Evolutionary conservation across 108 stramenopile species (phyloP).

Genomic region (Aurantiochytrium sp.): DNA sequence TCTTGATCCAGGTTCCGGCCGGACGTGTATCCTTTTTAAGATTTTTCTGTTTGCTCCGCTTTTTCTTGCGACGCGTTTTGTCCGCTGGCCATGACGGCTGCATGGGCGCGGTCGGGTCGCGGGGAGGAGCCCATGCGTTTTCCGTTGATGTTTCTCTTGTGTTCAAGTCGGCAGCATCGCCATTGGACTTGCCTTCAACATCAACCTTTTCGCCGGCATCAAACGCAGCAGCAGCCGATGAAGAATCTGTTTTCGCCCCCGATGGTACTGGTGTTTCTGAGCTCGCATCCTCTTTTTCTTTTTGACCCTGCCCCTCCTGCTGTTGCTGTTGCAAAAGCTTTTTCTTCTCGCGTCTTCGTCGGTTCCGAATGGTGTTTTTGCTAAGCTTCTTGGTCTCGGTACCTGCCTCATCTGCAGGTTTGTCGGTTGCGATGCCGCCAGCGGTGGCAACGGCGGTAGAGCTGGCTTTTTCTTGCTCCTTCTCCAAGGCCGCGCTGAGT

Average conservation of each 20-base stretch:
- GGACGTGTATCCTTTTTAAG: background rate
- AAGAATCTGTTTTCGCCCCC: too few relatives aligned
- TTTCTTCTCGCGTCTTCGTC: background rate
- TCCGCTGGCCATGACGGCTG: background rate
- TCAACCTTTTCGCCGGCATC: too few relatives aligned
- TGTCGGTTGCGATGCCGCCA: background rate
- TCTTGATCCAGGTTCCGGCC: slow-evolving; percentile 1
- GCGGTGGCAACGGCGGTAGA: background rate
- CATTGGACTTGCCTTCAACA: too few relatives aligned
- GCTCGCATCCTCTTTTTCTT: background rate
- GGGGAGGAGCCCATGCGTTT: background rate
- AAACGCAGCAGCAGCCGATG: too few relatives aligned
- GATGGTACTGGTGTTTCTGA: background rate
- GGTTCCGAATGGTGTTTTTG: background rate
- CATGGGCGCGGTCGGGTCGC: background rate
- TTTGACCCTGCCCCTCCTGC: background rate
- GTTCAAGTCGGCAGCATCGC: too few relatives aligned
- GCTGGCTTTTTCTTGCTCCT: background rate
- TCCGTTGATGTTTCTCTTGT: too few relatives aligned
- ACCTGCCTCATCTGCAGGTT: background rate
- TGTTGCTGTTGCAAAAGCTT: background rate
- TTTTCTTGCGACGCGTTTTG: background rate
- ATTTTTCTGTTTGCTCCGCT: background rate
- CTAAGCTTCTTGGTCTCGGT: background rate
- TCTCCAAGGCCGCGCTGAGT: background rate